Base-by-base conservation (phyloP, 331 rosid genomes). In the Quercus phellos region DNA sequence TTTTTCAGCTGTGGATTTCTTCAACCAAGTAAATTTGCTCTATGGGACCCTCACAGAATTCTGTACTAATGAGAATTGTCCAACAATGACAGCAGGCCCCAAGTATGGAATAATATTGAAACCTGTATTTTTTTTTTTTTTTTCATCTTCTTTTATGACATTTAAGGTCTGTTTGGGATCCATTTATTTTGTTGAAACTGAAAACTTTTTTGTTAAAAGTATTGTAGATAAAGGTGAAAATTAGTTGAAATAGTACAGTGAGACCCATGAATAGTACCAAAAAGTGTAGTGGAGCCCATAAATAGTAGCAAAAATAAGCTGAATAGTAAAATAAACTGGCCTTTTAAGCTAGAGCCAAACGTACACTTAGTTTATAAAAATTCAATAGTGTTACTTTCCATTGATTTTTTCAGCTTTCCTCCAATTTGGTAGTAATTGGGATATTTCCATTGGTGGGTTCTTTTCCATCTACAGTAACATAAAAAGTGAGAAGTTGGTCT, bases 11-110 rank as follows among this genome's bases (percentile, higher is more conserved):
- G 98, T 91, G 67, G 98, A 93, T 78, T 93, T 93, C 79, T 93
- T 93, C 86, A 93, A 93, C 86, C 94, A 93, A 86, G 94, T 93
- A 81, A 93, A 89, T 81, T 81, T 93, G 74, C 87, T 93, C 16
- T 86, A 81, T 72, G 98, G 98, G 17, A 93, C 98, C 24, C 91
- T 93, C 18, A 93, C 98, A 1, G 98, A 91, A 55, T 93, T 93
- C 88, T 93, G 97, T 85, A 93, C 98, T 0, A 76, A 90, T 1
- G 72, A 21, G 84, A 91, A 80, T 78, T 93, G 97, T 81, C 98
- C 97, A 58, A 83, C 89, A 56, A 93, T 93, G 97, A 78, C 87
- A 75, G 97, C 97, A 29, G 97, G 98, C 59, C 85, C 97, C 69
- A 93, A 93, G 97, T 91, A 87, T 38, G 46, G 46, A 38, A 38